phyloP scores from a whole-genome alignment of 2,329 filamentous ascomycete species.

The Neofusicoccum sp. region DNA sequence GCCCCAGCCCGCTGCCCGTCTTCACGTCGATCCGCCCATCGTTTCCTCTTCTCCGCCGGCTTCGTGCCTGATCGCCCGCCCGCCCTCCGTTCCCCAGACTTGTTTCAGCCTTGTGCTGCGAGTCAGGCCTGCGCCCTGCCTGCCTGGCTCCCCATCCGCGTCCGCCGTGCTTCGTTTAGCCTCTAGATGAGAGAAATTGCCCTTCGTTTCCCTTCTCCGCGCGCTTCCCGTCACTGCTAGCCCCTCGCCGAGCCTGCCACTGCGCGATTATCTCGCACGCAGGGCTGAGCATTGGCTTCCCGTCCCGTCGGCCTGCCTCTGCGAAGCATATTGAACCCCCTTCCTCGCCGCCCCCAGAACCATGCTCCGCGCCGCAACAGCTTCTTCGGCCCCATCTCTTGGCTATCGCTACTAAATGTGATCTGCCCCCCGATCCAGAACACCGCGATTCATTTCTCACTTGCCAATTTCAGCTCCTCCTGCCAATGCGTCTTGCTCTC shows the following conservation, averaged over 20 bases:
- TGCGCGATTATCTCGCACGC: background rate
- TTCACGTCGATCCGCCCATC: slow-evolving; percentile 1
- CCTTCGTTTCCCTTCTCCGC: background rate
- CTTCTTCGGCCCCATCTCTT: background rate
- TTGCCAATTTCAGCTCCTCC: background rate
- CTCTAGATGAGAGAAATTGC: background rate
- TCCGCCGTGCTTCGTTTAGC: background rate
- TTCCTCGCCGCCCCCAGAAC: background rate
- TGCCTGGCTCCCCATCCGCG: background rate
- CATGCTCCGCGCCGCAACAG: background rate
- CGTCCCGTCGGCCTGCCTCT: background rate
- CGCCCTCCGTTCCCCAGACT: background rate
- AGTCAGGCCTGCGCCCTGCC: background rate
- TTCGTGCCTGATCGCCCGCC: slow-evolving; percentile 5
- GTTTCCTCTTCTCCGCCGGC: background rate
- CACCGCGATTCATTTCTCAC: background rate
- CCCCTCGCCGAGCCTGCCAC: background rate
- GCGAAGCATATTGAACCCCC: background rate
- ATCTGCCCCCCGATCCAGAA: background rate
- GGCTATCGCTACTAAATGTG: background rate
- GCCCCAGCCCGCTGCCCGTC: background rate
- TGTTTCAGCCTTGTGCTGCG: slow-evolving; percentile 15
- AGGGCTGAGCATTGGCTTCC: background rate
- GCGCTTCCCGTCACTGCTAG: background rate
- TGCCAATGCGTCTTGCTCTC: slow-evolving; percentile 2